These are phyloP conservation scores for Hygrophorus russula DNA, from an alignment of 768 basidiomycete species.

Conservation along the genomic window DNA sequence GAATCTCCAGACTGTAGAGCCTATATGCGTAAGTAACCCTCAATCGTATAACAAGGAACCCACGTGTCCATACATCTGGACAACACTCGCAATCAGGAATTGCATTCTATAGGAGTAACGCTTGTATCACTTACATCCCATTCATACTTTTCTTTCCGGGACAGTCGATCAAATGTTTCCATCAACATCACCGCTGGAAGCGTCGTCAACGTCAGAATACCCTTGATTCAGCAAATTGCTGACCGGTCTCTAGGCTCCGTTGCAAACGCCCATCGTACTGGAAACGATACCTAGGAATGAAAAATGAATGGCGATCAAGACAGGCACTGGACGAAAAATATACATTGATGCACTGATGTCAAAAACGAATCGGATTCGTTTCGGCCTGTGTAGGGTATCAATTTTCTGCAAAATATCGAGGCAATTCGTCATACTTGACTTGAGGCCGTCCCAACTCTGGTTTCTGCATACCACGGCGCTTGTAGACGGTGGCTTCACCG, in stretches of 20 bases:
- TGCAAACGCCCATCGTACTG: slow-evolving; percentile 60
- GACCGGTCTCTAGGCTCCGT: slow-evolving; percentile 56
- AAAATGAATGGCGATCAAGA: neutral
- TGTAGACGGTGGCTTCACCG: slow-evolving; percentile 60
- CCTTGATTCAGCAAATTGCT: neutral
- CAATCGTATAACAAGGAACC: slow-evolving; percentile 12
- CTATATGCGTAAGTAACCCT: neutral
- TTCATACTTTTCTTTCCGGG: slow-evolving; percentile 59
- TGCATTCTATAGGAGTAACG: neutral
- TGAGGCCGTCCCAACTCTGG: slow-evolving; percentile 59
- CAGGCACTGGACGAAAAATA: slow-evolving; percentile 5
- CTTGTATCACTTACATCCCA: slow-evolving; percentile 48
- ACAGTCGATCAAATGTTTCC: slow-evolving; percentile 56
- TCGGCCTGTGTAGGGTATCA: slow-evolving; percentile 30
- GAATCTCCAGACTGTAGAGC: slow-evolving; percentile 47
- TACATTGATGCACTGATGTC: slow-evolving; percentile 63
- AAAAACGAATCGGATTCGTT: slow-evolving; percentile 58
- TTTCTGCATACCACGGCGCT: slow-evolving; percentile 58
- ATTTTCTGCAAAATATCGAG: neutral
- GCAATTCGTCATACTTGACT: slow-evolving; percentile 36
- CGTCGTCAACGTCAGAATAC: neutral
- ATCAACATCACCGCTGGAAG: slow-evolving; percentile 56
- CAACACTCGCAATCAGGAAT: slow-evolving; percentile 1
- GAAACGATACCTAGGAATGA: slow-evolving; percentile 47
- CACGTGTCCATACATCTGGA: slow-evolving; percentile 56